Conservation (phyloP, 2,329 filamentous ascomycete genomes). For the Ceratocystis smalleyi region DNA sequence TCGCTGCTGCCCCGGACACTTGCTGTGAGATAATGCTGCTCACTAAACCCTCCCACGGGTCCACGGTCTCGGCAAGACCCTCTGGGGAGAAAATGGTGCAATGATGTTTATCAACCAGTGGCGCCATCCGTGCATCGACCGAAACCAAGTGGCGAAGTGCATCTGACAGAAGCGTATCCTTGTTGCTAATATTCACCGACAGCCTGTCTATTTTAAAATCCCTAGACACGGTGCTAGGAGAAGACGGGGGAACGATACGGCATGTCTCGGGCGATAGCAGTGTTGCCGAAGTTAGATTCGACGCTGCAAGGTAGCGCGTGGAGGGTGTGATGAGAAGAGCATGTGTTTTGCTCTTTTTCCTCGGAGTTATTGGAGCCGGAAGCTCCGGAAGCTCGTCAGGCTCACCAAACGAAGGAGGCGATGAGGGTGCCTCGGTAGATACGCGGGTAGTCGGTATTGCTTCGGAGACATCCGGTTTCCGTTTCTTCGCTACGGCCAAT, state of each 20-base stretch:
- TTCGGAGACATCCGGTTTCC: background rate
- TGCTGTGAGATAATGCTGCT: slow-evolving; percentile 93
- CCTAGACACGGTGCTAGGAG: background rate
- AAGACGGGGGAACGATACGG: slow-evolving; percentile 37
- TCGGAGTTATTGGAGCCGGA: background rate
- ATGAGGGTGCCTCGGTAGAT: background rate
- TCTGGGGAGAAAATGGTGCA: slow-evolving; percentile 69
- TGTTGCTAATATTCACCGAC: slow-evolving; percentile 38
- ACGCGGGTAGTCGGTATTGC: background rate
- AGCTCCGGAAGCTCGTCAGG: background rate
- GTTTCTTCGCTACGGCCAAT: background rate
- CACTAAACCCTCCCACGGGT: slow-evolving; percentile 71
- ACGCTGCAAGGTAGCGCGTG: slow-evolving; percentile 43
- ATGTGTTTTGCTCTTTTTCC: slow-evolving; percentile 21
- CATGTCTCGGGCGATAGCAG: slow-evolving; percentile 58
- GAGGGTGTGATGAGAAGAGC: slow-evolving; percentile 25
- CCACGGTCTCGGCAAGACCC: slow-evolving; percentile 67
- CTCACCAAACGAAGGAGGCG: background rate
- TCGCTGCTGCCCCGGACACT: slow-evolving; percentile 82
- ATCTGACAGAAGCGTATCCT: slow-evolving; percentile 51
- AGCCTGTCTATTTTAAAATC: background rate
- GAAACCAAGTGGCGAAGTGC: slow-evolving; percentile 60
- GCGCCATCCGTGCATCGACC: slow-evolving; percentile 55
- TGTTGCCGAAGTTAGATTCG: slow-evolving; percentile 50
- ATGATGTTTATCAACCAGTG: slow-evolving; percentile 55